phyloP scores from a whole-genome alignment of 139 green algal species.

The Zygnema cylindricum region DNA sequence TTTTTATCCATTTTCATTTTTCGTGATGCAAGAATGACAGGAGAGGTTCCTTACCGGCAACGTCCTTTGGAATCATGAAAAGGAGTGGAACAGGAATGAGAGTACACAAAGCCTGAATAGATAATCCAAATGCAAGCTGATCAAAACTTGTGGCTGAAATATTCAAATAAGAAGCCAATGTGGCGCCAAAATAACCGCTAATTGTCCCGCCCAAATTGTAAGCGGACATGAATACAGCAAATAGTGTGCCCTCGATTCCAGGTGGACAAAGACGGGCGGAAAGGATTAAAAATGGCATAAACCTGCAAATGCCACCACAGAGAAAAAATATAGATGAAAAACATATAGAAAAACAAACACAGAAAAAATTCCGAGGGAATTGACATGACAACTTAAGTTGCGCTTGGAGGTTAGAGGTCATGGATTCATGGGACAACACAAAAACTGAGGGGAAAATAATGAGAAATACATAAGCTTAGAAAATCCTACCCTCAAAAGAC shows the following conservation, averaged over 20 bases:
- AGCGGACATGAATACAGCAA: constrained; percentile 93
- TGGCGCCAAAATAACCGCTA: constrained; percentile 43
- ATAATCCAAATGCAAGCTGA: constrained; percentile 38
- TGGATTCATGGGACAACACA: no score
- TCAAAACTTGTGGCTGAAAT: constrained; percentile 36
- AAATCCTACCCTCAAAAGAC: no score
- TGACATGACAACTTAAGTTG: no score
- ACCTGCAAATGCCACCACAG: no score
- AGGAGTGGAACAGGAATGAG: constrained; percentile 42
- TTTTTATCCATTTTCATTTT: no score
- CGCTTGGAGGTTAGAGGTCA: no score
- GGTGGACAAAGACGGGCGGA: constrained; percentile 72
- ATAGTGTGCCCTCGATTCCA: constrained; percentile 94
- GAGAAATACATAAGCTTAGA: no score
- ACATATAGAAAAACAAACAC: no score
- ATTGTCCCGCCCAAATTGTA: constrained; percentile 72
- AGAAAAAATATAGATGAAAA: no score
- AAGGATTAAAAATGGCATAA: constrained; percentile 96
- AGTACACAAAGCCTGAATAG: constrained; percentile 48
- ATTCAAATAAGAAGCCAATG: constrained; percentile 5
- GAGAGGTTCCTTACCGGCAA: neutral
- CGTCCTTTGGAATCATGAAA: constrained; percentile 27
- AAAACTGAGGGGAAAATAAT: no score
- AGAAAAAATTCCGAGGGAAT: no score
- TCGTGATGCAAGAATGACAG: neutral